phyloP scores from a whole-genome alignment of 2,329 filamentous ascomycete species.

The Albifimbria verrucaria region DNA sequence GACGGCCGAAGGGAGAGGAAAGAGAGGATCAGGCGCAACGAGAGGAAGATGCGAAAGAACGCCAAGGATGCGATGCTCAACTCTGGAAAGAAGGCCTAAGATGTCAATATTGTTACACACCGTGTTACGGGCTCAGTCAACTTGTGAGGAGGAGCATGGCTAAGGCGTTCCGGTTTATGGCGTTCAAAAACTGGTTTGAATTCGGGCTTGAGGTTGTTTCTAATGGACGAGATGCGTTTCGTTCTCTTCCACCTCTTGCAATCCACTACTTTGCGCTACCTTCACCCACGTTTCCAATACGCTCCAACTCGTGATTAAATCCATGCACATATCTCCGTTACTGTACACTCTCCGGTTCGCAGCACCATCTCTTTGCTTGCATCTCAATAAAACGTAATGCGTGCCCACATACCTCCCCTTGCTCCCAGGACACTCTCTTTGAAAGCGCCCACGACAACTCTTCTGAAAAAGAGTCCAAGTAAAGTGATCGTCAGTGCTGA shows the following conservation, averaged over 20 bases:
- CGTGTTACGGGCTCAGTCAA: not conserved
- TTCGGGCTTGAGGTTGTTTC: not conserved
- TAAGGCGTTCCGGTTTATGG: not conserved
- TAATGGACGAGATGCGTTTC: not conserved
- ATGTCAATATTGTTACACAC: too few relatives aligned
- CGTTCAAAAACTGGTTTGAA: not conserved
- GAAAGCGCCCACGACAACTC: too few relatives aligned
- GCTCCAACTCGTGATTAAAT: not conserved
- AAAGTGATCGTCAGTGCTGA: too few relatives aligned
- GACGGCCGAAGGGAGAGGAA: constrained; percentile 62
- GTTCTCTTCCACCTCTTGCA: not conserved
- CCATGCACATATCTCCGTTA: not conserved
- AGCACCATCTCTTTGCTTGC: too few relatives aligned
- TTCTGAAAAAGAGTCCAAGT: too few relatives aligned
- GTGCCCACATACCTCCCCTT: too few relatives aligned
- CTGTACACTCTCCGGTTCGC: too few relatives aligned
- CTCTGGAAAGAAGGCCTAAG: constrained; percentile 17
- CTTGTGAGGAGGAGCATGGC: not conserved
- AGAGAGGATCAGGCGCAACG: constrained; percentile 69
- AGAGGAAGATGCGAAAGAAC: constrained; percentile 67
- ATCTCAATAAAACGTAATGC: too few relatives aligned
- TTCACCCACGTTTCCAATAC: not conserved
- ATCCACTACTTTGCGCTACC: not conserved
- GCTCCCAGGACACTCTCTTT: too few relatives aligned
- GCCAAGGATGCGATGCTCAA: constrained; percentile 37